Percentiles rank a stretch among this genome's conserved stretches.
phyloP scores from a whole-genome alignment of 1,284 basidiomycete species.

The Schizopora paradoxa region DNA sequence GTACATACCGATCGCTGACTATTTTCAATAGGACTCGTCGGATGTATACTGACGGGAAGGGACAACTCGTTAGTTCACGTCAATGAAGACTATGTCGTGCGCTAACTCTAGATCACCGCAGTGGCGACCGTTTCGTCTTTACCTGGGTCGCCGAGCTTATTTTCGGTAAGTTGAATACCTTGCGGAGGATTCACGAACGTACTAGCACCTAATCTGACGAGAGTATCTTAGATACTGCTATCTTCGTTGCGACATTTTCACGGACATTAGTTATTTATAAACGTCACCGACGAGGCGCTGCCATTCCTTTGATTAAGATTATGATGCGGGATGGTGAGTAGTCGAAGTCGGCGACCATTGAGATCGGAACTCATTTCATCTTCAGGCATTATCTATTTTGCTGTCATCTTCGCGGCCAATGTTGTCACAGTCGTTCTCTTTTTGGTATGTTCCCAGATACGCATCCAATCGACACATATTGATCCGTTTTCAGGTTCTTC shows the following conservation, averaged over 20 bases:
- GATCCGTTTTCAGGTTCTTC: conserved; percentile 7
- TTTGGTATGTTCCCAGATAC: conserved; percentile 5
- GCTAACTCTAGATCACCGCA: background rate
- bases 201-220: background rate
- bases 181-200: background rate
- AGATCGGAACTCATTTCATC: background rate
- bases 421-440: conserved; percentile 13
- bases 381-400: conserved; percentile 14
- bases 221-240: conserved; percentile 4
- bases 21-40: conserved; percentile 9
- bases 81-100: background rate
- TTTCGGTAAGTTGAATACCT: conserved; percentile 6
- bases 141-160: conserved; percentile 15
- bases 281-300: conserved; percentile 11
- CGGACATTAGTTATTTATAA: conserved; percentile 14
- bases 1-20: background rate
- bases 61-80: conserved; percentile 7
- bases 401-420: conserved; percentile 15
- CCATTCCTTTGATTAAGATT: conserved; percentile 14
- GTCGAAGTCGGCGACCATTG: background rate
- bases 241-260: conserved; percentile 14
- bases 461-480: background rate
- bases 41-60: conserved; percentile 14
- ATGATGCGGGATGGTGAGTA: conserved; percentile 17
- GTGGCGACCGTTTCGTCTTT: conserved; percentile 14